phyloP scores from a whole-genome alignment of 2,329 filamentous ascomycete genomes.

The Aspergillus sp. region DNA sequence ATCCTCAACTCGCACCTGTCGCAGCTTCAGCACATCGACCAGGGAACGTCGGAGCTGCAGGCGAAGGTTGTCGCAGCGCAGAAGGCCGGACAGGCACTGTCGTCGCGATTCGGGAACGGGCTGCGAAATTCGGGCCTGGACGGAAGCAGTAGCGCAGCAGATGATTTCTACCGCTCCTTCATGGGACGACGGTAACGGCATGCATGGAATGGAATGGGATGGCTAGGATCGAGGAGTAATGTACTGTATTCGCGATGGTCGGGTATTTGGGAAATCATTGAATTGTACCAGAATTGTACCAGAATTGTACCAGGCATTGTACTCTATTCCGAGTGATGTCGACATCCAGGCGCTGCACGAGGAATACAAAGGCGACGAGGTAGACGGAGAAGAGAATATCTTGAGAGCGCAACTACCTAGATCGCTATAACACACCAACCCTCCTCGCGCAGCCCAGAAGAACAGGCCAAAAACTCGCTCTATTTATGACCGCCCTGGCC shows the following conservation, averaged over 20 bases:
- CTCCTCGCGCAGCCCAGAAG: no score
- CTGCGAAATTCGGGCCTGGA: slow-evolving; percentile 30
- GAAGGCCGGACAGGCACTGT: slow-evolving; percentile 57
- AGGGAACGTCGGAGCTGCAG: slow-evolving; percentile 69
- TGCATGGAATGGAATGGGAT: slow-evolving; percentile 1
- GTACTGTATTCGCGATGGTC: no score
- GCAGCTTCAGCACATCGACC: slow-evolving; percentile 88
- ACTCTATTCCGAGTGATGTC: no score
- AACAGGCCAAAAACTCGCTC: slow-evolving; percentile 5
- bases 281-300: no score
- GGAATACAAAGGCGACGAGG: no score
- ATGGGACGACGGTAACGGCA: slow-evolving; percentile 57
- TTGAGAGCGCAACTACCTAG: no score
- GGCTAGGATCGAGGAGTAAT: neutral
- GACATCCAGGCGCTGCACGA: no score
- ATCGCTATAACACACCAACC: no score
- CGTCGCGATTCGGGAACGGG: slow-evolving; percentile 30
- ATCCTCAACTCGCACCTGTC: slow-evolving; percentile 88
- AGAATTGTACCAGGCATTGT: no score
- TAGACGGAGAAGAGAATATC: no score
- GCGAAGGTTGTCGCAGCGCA: slow-evolving; percentile 74
- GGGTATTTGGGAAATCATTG: no score
- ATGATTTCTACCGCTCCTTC: slow-evolving; percentile 87
- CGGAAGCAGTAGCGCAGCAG: slow-evolving; percentile 55
- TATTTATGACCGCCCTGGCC: slow-evolving; percentile 55